phyloP scores from a whole-genome alignment of 2,329 filamentous ascomycete species.

The Aureobasidium sp. region DNA sequence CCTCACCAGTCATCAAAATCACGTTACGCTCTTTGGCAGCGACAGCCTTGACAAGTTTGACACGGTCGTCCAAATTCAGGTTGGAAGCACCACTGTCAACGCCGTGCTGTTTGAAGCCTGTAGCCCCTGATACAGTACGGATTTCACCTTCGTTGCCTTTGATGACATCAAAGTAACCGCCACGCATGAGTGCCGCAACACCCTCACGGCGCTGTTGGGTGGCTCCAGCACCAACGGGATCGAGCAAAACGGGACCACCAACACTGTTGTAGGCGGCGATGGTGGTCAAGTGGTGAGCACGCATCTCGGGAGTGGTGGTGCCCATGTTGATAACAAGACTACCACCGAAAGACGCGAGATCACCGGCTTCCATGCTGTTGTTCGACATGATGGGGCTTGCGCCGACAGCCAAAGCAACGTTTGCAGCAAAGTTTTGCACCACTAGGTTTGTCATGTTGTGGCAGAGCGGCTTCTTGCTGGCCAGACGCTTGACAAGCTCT shows the following conservation, averaged over 20 bases:
- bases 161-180: conserved; percentile 76
- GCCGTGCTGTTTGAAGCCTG: conserved; percentile 58
- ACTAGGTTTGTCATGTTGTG: conserved; percentile 98
- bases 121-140: conserved; percentile 57
- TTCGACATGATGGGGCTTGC: conserved; percentile 93
- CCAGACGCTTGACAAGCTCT: conserved; percentile 50
- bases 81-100: conserved; percentile 67
- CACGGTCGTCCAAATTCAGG: conserved; percentile 48
- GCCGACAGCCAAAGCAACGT: conserved; percentile 76
- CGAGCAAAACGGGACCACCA: conserved; percentile 70
- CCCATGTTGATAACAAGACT: conserved; percentile 92
- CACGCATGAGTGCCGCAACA: conserved; percentile 61
- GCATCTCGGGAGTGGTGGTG: conserved; percentile 69
- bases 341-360: conserved; percentile 70
- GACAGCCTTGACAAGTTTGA: conserved; percentile 55
- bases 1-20: conserved; percentile 73
- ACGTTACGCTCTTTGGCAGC: conserved; percentile 63
- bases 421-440: conserved; percentile 91
- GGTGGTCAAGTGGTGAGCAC: conserved; percentile 65
- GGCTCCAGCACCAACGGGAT: conserved; percentile 86
- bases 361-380: conserved; percentile 71
- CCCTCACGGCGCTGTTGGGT: conserved; percentile 66
- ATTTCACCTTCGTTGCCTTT: conserved; percentile 95
- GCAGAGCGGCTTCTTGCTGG: conserved; percentile 60
- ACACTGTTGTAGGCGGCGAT: conserved; percentile 73